Conservation (phyloP, 352 stramenopile species). For the Peronospora belbahrii region DNA sequence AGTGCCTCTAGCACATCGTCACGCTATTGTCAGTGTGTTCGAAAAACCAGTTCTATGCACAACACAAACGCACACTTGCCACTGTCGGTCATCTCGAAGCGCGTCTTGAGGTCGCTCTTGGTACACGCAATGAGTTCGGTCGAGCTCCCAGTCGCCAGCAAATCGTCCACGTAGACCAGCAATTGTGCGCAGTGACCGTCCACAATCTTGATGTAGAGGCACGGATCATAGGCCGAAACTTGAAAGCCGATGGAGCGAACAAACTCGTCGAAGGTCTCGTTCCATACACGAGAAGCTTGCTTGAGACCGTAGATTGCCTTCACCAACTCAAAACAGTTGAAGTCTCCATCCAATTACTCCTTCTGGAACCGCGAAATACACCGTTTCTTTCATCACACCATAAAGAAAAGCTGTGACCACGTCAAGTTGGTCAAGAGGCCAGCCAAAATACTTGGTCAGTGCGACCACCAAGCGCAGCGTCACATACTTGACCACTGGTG, state of each 20-base stretch:
- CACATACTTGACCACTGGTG: conserved; percentile 1
- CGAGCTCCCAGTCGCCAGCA: conserved; percentile 13
- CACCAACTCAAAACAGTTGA: no score
- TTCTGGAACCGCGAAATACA: conserved; percentile 2
- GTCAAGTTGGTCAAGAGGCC: conserved; percentile 8
- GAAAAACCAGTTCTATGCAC: conserved; percentile 11
- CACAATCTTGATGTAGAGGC: conserved; percentile 15
- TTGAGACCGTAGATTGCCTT: conserved; percentile 8
- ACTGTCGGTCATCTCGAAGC: no score
- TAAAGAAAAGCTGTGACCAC: conserved; percentile 10
- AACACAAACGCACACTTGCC: conserved; percentile 21
- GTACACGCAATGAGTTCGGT: conserved; percentile 5
- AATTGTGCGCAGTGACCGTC: conserved; percentile 7
- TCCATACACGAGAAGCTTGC: conserved; percentile 9
- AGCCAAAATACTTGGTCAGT: not conserved
- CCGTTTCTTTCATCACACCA: no score
- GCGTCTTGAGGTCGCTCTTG: no score
- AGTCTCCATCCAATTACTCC: not conserved
- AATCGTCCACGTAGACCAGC: conserved; percentile 15
- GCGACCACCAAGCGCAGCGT: conserved; percentile 1
- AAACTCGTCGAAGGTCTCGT: conserved; percentile 6
- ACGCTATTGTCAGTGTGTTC: conserved; percentile 11
- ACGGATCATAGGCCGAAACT: not conserved
- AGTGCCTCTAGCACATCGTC: conserved; percentile 8
- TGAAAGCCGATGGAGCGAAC: not conserved